Evolutionary conservation across 73 alveolate genomes (phyloP).

Genomic region (Tetrahymena malaccensis): DNA sequence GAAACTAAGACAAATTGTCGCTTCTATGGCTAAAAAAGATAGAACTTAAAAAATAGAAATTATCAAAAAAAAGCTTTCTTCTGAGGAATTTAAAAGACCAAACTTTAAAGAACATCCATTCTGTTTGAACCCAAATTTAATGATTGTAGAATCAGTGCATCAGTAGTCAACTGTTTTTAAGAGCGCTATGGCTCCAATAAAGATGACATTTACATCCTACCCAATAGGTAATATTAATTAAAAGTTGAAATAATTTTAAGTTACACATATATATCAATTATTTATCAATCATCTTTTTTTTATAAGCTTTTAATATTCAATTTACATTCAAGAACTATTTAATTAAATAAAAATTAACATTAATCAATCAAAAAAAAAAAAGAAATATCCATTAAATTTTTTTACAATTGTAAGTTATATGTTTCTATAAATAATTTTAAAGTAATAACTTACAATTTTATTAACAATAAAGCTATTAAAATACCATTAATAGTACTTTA

Average conservation of each 20-base stretch:
- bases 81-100: conserved; percentile 5
- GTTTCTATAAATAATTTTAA: too few relatives aligned
- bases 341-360: too few relatives aligned
- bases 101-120: conserved; percentile 17
- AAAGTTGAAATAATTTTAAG: neutral
- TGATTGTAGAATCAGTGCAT: conserved; percentile 54
- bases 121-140: conserved; percentile 41
- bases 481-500: too few relatives aligned
- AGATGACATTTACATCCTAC: conserved; percentile 32
- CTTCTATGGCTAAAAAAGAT: conserved; percentile 31
- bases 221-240: neutral
- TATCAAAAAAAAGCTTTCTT: conserved; percentile 14
- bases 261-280: neutral
- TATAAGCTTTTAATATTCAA: neutral
- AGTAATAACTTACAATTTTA: too few relatives aligned
- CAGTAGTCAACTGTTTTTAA: conserved; percentile 42
- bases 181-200: conserved; percentile 52
- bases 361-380: neutral
- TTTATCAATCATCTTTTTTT: neutral
- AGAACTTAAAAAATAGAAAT: conserved; percentile 6
- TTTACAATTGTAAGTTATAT: neutral
- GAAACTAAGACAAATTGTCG: conserved; percentile 4
- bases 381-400: neutral
- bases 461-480: too few relatives aligned
- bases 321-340: neutral